Base-by-base conservation (phyloP, 148 eudicot species). In the Hydrangea macrophylla region DNA sequence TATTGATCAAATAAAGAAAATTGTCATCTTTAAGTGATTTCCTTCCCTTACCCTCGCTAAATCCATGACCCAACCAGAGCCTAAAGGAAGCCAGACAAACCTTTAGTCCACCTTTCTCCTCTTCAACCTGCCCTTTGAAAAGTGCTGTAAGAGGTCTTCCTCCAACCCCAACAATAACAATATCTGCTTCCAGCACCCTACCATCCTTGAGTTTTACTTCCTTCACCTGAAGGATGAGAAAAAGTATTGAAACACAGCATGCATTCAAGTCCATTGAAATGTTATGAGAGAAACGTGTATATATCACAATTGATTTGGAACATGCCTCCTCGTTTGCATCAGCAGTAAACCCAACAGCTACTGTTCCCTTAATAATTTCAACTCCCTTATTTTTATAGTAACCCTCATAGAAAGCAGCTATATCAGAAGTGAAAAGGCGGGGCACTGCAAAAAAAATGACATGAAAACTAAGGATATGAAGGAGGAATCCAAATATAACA, bases 21-120 rank as follows among this genome's bases (percentile, higher is more conserved):
- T n/a, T n/a, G n/a, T n/a, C n/a, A n/a, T n/a, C n/a, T n/a, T n/a
- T n/a, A n/a, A n/a, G n/a, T n/a, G n/a, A n/a, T n/a, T n/a, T n/a
- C n/a, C n/a, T n/a, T n/a, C n/a, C n/a, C n/a, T n/a, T n/a, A n/a
- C n/a, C n/a, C n/a, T n/a, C n/a, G n/a, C n/a, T n/a, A n/a, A n/a
- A n/a, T n/a, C n/a, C n/a, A n/a, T n/a, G n/a, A n/a, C n/a, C n/a
- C n/a, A n/a, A n/a, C n/a, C n/a, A n/a, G n/a, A n/a, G n/a, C n/a
- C n/a, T n/a, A n/a, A n/a, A n/a, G n/a, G n/a, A n/a, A n/a, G n/a
- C n/a, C 53, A 32, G 62, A 71, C 81, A 68, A 45, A 95, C 99
- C 99, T 95, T 87, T 35, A 95, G 87, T 75, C 99, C 99, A 70
- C 99, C 97, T 73, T 95, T 95, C 60, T 95, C 99, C 73, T 95